Percentiles rank a stretch among this genome's conserved stretches.
Evolutionary conservation across 2,329 filamentous ascomycete genomes (phyloP).

Genomic region (Nigrograna mackinnonii): DNA sequence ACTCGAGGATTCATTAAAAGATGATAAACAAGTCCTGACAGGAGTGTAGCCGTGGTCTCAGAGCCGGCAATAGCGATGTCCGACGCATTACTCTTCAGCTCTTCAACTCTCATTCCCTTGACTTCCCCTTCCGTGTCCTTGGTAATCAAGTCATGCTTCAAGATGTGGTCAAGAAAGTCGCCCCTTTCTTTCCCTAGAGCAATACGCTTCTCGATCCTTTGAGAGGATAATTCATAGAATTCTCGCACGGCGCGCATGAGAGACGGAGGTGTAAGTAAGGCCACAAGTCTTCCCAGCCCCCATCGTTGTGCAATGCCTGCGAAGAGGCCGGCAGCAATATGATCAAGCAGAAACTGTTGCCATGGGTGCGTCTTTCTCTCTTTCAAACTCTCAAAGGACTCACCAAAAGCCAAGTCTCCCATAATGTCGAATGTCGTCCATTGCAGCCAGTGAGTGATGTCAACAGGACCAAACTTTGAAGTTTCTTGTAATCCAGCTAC

Average conservation of each 20-base stretch:
- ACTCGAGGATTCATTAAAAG: conserved; percentile 31
- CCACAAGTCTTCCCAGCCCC: conserved; percentile 17
- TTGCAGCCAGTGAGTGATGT: conserved; percentile 14
- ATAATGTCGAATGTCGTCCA: conserved; percentile 22
- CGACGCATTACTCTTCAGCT: conserved; percentile 31
- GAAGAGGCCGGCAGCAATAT: conserved; percentile 19
- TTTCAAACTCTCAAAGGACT: conserved; percentile 36
- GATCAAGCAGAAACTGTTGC: conserved; percentile 1
- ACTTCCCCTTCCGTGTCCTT: conserved; percentile 20
- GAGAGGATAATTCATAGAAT: not conserved
- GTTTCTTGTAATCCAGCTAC: not conserved
- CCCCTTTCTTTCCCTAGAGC: conserved; percentile 22
- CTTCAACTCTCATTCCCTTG: conserved; percentile 27
- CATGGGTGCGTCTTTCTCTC: conserved; percentile 28
- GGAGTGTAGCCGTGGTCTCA: conserved; percentile 49
- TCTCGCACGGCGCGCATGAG: conserved; percentile 13
- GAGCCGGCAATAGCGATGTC: conserved; percentile 45
- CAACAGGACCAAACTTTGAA: not conserved
- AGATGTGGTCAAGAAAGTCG: conserved; percentile 21
- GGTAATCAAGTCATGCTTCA: conserved; percentile 15
- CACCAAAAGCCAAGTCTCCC: conserved; percentile 55
- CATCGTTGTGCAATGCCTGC: conserved; percentile 14
- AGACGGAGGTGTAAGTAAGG: conserved; percentile 11
- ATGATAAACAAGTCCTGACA: conserved; percentile 42
- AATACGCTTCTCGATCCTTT: conserved; percentile 25